Base-by-base conservation (phyloP, 257 asterid genomes). In the Solanum chiquidenum region DNA sequence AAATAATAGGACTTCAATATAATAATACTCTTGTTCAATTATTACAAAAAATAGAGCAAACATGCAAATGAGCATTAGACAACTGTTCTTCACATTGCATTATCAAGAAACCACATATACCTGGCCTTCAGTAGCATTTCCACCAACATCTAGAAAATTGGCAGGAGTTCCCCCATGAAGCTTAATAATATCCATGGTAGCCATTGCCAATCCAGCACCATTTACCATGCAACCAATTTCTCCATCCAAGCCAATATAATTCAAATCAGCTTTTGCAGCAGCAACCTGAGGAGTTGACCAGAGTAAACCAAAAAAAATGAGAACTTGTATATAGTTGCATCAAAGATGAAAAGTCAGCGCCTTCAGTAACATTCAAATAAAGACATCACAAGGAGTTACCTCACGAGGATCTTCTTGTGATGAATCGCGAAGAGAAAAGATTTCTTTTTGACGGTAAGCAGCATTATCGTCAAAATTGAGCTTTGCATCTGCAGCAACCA, bases 151-250 rank as follows among this genome's bases (percentile, higher is more conserved):
- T 86, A 97, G 99, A 90, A 97, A 97, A 92, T 96, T 97, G 88
- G 99, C 99, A 55, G 99, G 99, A 82, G 99, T 97, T 88, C 99
- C 99, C 83, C 99, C 99, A 83, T 96, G 99, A 35, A 96, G 87
- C 94, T 97, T 97, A 88, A 97, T 97, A 68, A 97, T 97, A 89
- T 97, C 99, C 99, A 97, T 97, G 29, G 99, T 97, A 71, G 99
- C 98, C 99, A 97, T 97, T 85, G 99, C 99, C 89, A 97, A 92
- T 76, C 99, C 99, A 92, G 99, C 99, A 89, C 99, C 99, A 91
- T 97, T 97, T 83, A 97, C 99, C 99, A 97, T 97, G 91, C 99
- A 97, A 87, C 99, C 99, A 64, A 97, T 97, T 93, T 97, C 99
- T 87, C 99, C 99, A 89, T 97, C 99, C 87, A 97, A 92, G 37